phyloP scores from a whole-genome alignment of 768 basidiomycete genomes.

The Mycena rebaudengoi region DNA sequence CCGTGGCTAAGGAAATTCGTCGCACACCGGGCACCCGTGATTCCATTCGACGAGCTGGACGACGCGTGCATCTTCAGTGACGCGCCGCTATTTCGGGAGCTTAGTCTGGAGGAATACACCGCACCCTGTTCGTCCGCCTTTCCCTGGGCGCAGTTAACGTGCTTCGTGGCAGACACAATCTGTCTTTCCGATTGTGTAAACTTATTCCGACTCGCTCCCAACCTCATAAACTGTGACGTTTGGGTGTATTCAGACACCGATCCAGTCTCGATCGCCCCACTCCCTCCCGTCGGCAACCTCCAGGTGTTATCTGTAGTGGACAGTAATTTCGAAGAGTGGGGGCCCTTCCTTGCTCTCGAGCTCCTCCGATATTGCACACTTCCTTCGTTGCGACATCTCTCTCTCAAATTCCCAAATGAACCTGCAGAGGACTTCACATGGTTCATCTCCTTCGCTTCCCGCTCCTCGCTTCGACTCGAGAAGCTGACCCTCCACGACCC shows the following conservation, averaged over 20 bases:
- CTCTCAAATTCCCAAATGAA: background rate
- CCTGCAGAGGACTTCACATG: background rate
- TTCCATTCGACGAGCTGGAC: no score
- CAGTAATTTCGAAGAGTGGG: background rate
- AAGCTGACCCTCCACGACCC: slow-evolving; percentile 1
- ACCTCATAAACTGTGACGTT: background rate
- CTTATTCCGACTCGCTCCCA: background rate
- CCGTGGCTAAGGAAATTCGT: background rate
- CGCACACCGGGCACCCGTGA: no score
- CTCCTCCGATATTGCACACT: slow-evolving; percentile 1
- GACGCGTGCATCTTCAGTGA: no score
- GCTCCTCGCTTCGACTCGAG: slow-evolving; percentile 1
- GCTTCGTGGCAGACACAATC: slow-evolving; percentile 3
- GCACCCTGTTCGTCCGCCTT: background rate
- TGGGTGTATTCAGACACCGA: background rate
- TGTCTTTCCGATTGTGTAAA: background rate
- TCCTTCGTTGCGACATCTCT: background rate
- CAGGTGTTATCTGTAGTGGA: background rate
- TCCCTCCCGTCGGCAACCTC: slow-evolving; percentile 1
- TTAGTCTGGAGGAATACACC: no score
- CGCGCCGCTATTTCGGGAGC: no score
- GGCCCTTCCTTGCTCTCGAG: background rate
- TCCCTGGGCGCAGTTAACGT: slow-evolving; percentile 1
- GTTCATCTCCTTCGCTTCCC: background rate
- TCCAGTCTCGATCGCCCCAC: background rate